A percentile compares a stretch with the other conserved stretches of the same genome.
Evolutionary conservation across 495 filamentous ascomycete genomes (phyloP).

Genomic region (Melanomma pulvis-pyrius): DNA sequence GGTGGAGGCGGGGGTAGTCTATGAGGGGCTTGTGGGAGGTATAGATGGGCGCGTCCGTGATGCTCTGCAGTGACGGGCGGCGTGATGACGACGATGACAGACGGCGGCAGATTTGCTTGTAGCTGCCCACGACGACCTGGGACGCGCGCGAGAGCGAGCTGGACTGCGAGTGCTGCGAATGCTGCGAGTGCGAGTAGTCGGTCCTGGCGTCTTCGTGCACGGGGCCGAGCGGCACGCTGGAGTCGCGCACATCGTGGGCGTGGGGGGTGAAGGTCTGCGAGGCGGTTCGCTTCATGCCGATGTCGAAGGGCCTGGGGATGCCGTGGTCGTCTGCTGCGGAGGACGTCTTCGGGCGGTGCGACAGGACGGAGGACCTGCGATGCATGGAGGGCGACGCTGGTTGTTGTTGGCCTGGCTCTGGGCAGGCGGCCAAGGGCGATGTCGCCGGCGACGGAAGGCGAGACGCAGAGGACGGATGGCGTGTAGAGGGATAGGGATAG

Average conservation of each 20-base stretch:
- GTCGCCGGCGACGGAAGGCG: neutral
- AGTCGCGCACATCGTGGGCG: slow-evolving; percentile 15
- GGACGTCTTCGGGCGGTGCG: slow-evolving; percentile 36
- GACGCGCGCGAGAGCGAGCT: slow-evolving; percentile 31
- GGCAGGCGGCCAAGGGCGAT: neutral
- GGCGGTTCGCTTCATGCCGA: slow-evolving; percentile 35
- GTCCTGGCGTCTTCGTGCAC: slow-evolving; percentile 21
- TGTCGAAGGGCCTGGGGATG: neutral
- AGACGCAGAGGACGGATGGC: neutral
- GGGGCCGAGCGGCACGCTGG: neutral
- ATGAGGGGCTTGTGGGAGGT: neutral
- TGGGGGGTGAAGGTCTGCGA: slow-evolving; percentile 31
- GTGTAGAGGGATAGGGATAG: neutral
- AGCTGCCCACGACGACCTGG: slow-evolving; percentile 10
- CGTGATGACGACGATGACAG: slow-evolving; percentile 27
- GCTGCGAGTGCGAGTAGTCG: slow-evolving; percentile 1
- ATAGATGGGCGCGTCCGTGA: neutral
- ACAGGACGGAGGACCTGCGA: slow-evolving; percentile 25
- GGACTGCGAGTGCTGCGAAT: slow-evolving; percentile 15
- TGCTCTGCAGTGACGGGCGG: slow-evolving; percentile 5
- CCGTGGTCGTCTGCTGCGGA: slow-evolving; percentile 30
- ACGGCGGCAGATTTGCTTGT: slow-evolving; percentile 29
- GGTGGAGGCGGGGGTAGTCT: neutral
- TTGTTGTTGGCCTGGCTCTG: neutral
- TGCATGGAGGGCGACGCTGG: slow-evolving; percentile 19